These are phyloP conservation scores for Avena insularis DNA, from an alignment of 176 grass and related monocot genomes.

Conservation along the genomic window DNA sequence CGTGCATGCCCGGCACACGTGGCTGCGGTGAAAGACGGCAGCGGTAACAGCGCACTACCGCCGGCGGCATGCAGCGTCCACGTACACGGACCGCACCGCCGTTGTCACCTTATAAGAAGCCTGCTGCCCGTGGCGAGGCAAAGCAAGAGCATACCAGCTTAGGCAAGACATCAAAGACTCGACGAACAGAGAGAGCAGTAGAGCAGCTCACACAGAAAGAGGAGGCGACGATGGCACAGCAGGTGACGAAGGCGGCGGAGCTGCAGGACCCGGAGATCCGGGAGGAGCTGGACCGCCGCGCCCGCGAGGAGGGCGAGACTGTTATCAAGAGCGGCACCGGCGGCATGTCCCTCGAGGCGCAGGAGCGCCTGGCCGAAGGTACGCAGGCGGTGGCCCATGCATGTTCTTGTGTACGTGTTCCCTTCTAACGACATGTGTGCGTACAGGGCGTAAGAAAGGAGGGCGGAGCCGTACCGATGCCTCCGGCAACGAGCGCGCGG, in stretches of 20 bases:
- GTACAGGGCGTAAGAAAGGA: slow-evolving; percentile 46
- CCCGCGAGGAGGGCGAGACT: slow-evolving; percentile 35
- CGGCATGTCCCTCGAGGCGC: slow-evolving; percentile 37
- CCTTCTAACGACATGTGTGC: background rate
- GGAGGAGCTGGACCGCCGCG: slow-evolving; percentile 42
- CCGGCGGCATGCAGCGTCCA: background rate
- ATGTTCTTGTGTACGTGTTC: no score
- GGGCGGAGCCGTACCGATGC: slow-evolving; percentile 32
- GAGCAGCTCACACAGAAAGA: background rate
- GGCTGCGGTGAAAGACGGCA: background rate
- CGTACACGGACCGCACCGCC: background rate
- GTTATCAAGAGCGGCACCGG: slow-evolving; percentile 40
- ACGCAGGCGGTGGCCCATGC: no score
- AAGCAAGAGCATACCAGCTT: no score
- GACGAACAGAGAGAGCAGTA: background rate
- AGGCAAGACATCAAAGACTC: no score
- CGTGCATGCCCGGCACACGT: no score
- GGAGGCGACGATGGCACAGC: slow-evolving; percentile 22
- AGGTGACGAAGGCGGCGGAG: slow-evolving; percentile 39
- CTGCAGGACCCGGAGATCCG: slow-evolving; percentile 39
- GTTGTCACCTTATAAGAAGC: background rate
- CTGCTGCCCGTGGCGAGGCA: background rate
- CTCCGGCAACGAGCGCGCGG: slow-evolving; percentile 40
- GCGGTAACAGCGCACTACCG: background rate
- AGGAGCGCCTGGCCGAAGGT: slow-evolving; percentile 52